Conservation (phyloP, 2,329 filamentous ascomycete species). For the Beauveria sp. region DNA sequence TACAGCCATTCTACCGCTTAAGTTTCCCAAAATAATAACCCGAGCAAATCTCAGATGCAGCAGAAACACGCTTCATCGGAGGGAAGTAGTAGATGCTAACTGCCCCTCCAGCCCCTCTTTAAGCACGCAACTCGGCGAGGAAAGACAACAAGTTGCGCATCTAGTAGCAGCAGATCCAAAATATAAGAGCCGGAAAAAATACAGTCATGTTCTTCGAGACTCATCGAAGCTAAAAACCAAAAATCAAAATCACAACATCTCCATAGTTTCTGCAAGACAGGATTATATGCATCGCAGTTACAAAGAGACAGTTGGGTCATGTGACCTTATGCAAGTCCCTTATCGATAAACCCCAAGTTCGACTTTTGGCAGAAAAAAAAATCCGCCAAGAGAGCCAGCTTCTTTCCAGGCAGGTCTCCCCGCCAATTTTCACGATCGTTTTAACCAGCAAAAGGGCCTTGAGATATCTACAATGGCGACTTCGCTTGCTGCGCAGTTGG, state of each 20-base stretch:
- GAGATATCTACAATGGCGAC: slow-evolving; percentile 55
- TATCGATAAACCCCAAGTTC: slow-evolving; percentile 8
- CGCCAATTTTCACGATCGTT: neutral
- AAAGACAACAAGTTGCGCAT: neutral
- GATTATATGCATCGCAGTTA: neutral
- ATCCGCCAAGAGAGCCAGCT: neutral
- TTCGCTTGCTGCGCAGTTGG: slow-evolving; percentile 86
- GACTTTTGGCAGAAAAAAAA: slow-evolving; percentile 7
- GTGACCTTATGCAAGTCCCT: neutral
- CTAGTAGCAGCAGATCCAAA: neutral
- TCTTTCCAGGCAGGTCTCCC: neutral
- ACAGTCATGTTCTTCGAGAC: neutral
- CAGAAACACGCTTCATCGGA: too few relatives aligned
- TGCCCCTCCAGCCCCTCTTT: slow-evolving; percentile 3
- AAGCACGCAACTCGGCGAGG: neutral
- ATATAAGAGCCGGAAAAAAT: neutral
- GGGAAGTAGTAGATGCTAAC: neutral
- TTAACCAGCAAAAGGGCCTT: neutral
- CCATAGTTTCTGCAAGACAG: neutral
- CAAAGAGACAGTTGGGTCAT: neutral
- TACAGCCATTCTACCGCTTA: slow-evolving; percentile 16
- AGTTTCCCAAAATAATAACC: neutral
- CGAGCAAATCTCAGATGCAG: too few relatives aligned
- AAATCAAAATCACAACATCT: neutral
- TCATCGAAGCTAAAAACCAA: neutral